Conservation (phyloP, 2,329 filamentous ascomycete genomes). For the Fusarium nanum region DNA sequence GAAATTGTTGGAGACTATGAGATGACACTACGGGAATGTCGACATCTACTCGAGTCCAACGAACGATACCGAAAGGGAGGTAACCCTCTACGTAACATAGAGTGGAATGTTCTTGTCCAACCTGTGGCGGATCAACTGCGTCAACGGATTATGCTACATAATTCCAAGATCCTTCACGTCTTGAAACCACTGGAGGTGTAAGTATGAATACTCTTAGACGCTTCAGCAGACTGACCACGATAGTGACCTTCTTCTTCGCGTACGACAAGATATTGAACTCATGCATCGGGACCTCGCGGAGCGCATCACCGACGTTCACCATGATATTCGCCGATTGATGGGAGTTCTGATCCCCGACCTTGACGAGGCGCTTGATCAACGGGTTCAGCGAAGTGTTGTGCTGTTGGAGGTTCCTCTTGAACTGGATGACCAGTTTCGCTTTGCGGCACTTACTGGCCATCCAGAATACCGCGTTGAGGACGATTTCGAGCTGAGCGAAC, state of each 20-base stretch:
- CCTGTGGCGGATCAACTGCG: conserved; percentile 50
- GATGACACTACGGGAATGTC: conserved; percentile 50
- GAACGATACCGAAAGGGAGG: conserved; percentile 44
- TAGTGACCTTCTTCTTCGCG: conserved; percentile 50
- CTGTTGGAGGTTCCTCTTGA: conserved; percentile 38
- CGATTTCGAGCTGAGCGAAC: conserved; percentile 43
- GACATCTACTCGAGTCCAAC: conserved; percentile 47
- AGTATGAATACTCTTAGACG: neutral
- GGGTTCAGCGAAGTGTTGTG: conserved; percentile 27
- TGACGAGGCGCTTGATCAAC: conserved; percentile 40
- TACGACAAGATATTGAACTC: conserved; percentile 45
- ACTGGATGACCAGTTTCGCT: conserved; percentile 43
- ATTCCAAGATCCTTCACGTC: conserved; percentile 50
- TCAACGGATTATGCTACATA: conserved; percentile 50
- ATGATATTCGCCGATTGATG: conserved; percentile 43
- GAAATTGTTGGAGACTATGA: conserved; percentile 51
- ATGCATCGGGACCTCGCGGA: conserved; percentile 44
- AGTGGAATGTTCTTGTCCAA: conserved; percentile 53
- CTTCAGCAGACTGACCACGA: conserved; percentile 3
- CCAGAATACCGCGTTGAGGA: conserved; percentile 36
- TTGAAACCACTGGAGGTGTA: conserved; percentile 54
- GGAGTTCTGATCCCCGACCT: conserved; percentile 45
- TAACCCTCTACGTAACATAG: conserved; percentile 49
- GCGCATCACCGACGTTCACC: conserved; percentile 40
- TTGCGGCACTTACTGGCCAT: conserved; percentile 37